Conservation (phyloP, 1,284 basidiomycete species). For the Ustilago loliicola region DNA sequence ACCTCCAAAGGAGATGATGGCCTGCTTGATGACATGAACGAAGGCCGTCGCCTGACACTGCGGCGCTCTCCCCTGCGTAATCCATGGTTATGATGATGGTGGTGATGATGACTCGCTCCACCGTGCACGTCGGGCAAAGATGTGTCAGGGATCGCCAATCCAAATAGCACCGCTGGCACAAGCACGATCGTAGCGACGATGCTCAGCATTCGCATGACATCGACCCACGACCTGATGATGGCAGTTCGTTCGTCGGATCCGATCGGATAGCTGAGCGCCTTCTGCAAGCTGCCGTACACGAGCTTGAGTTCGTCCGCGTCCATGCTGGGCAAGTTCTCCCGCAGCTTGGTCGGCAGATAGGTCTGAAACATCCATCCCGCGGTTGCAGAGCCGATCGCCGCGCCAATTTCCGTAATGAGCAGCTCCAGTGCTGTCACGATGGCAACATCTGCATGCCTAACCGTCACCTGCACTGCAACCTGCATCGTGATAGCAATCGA, state of each 20-base stretch:
- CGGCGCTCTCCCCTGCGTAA: constrained; percentile 38
- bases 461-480: constrained; percentile 83
- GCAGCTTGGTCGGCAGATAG: constrained; percentile 77
- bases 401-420: constrained; percentile 83
- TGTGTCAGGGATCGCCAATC: constrained; percentile 60
- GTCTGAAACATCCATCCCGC: constrained; percentile 76
- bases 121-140: constrained; percentile 53
- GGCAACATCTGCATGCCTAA: constrained; percentile 81
- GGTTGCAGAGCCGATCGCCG: constrained; percentile 79
- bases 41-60: constrained; percentile 22
- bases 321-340: constrained; percentile 73
- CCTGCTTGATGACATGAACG: constrained; percentile 37
- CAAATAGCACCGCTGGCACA: constrained; percentile 61
- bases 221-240: constrained; percentile 69
- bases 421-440: constrained; percentile 85
- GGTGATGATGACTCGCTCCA: constrained; percentile 20
- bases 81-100: constrained; percentile 26
- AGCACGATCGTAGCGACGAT: constrained; percentile 60
- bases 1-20: constrained; percentile 43
- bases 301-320: constrained; percentile 54
- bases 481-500: constrained; percentile 79
- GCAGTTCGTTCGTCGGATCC: constrained; percentile 62
- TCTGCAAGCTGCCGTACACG: constrained; percentile 66
- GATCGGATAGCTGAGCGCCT: constrained; percentile 67
- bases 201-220: constrained; percentile 66